Base-by-base conservation (phyloP, 2,329 filamentous ascomycete genomes). In the Harringtonia lauricola region DNA sequence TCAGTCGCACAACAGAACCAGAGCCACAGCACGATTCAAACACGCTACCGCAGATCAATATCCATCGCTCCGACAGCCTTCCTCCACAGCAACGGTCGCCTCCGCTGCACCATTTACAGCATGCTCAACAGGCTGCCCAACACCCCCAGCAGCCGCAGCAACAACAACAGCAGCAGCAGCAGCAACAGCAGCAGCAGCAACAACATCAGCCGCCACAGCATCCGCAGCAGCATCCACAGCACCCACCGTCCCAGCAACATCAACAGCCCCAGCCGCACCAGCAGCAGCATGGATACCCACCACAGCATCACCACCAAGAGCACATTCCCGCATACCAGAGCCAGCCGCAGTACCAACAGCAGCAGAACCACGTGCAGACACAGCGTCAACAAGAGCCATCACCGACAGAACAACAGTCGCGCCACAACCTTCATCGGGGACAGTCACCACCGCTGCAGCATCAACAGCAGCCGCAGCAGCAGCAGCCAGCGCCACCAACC, bases 31-130 rank as follows among this genome's bases (percentile, higher is more conserved):
- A 73, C 42, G 67, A 72, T n/a, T 58, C 65, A 12, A 63, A 65
- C 39, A 63, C 65, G 12, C 58, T 79, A 24, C 73, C 76, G 5
- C 74, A 79, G 45, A 72, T 81, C 54, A 76, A 70, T 47, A 66
- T 77, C 18, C 62, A 74, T 12, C 71, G 72, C 47, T 39, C 42
- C 12, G 41, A 26, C 14, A 50, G 64, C 68, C 38, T 67, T 64
- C 39, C 63, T 68, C 40, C 68, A 66, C n/a, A 69, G 64, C 53
- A 74, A 67, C 51, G 71, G 67, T 34, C 61, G 57, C 19, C 65
- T 6, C 36, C 29, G 4, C 37, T 28, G 34, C 41, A 43, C 14
- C 39, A 34, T 10, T 13, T 30, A 19, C 45, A 43, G 18, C 47
- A 43, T 24, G 26, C 28, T 13, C 47, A 47, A 19, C 36, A 24